Percentiles rank a stretch among this genome's conserved stretches.
phyloP scores from a whole-genome alignment of 768 basidiomycete genomes.

The Coprinopsis sp. region DNA sequence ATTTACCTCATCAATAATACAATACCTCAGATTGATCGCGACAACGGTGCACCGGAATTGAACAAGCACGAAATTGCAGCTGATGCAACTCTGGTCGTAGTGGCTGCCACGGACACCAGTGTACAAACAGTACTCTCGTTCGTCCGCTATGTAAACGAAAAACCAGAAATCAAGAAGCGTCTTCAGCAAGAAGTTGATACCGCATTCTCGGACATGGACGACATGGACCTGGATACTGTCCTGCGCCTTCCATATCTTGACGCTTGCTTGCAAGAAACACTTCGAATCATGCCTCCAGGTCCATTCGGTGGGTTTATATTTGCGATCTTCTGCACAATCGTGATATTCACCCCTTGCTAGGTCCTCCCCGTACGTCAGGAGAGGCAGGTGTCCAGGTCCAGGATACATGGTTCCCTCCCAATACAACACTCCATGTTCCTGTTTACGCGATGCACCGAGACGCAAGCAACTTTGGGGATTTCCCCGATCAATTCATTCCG shows the following conservation, averaged over 20 bases:
- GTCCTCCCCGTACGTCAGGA: background rate
- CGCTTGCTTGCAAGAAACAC: constrained; percentile 22
- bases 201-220: constrained; percentile 10
- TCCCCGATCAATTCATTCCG: constrained; percentile 16
- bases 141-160: constrained; percentile 13
- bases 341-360: background rate
- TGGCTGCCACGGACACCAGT: constrained; percentile 20
- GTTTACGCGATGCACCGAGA: constrained; percentile 5
- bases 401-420: background rate
- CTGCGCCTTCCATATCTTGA: constrained; percentile 18
- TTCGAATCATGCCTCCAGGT: constrained; percentile 19
- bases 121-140: constrained; percentile 14
- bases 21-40: constrained; percentile 13
- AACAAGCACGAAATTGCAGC: constrained; percentile 8
- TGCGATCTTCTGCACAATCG: background rate
- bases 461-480: constrained; percentile 16
- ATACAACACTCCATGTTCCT: constrained; percentile 1
- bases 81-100: constrained; percentile 18
- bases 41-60: background rate
- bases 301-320: constrained; percentile 13
- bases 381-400: background rate
- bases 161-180: constrained; percentile 4
- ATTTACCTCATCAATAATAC: background rate
- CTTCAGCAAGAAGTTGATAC: constrained; percentile 13
- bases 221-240: constrained; percentile 11